Base-by-base conservation (phyloP, 2,329 filamentous ascomycete species). In the Arthrobotrys entomopaga region DNA sequence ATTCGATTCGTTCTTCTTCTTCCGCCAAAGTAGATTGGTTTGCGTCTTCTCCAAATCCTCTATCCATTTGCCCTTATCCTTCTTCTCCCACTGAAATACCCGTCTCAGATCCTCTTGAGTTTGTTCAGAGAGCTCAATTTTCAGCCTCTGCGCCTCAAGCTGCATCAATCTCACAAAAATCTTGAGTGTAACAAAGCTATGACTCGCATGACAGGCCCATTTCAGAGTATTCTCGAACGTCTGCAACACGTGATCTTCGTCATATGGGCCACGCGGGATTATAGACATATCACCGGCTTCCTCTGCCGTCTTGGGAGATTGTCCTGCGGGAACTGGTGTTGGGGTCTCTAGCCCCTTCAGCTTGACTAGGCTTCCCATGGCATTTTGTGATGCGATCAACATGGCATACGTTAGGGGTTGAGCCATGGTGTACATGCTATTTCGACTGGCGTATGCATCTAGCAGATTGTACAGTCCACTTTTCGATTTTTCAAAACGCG, bases 151-250 rank as follows among this genome's bases (percentile, higher is more conserved):
- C 2, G 69, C 69, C 34, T 73, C 69, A n/a, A 73, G 69, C 20
- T 73, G 56, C 69, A 73, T 73, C 50, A 73, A 26, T 8, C 69
- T 38, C 1, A 53, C 61, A 38, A 73, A 61, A 2, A 73, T 61
- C 22, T 73, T 73, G 43, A 66, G 40, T 0, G 69, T 73, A 20
- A 66, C 69, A 48, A 73, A 73, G 34, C 69, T 73, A 10, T 29
- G 59, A 24, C 61, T 61, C 0, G 69, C 69, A 24, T 73, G 48
- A 24, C 61, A 73, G 15, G 63, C 63, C 61, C 61, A 73, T 8
- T 52, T 60, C 13, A 73, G n/a, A 10, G 69, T 73, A 26, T 73
- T 73, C 29, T 73, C 69, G 20, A 73, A 73, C 1, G 56, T 73
- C 40, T 65, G 48, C 8, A 66, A 4, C 7, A 57, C 20, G 22